These are phyloP conservation scores for Penicillium pancosmium DNA, from an alignment of 495 filamentous ascomycete genomes.

Conservation along the genomic window DNA sequence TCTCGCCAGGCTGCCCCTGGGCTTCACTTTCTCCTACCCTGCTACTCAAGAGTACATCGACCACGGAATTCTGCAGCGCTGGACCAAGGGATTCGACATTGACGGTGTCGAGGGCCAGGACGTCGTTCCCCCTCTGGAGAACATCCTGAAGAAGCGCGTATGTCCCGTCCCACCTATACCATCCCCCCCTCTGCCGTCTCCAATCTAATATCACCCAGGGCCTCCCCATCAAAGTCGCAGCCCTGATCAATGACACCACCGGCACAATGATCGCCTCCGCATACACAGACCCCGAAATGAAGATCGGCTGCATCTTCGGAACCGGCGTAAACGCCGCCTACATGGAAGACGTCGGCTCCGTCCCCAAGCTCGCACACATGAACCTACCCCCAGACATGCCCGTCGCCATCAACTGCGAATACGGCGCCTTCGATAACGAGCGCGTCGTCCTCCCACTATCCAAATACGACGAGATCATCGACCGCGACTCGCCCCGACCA, in stretches of 20 bases:
- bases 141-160: conserved; percentile 76
- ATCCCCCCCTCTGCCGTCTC: background rate
- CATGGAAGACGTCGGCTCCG: conserved; percentile 88
- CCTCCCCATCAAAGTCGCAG: conserved; percentile 89
- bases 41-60: conserved; percentile 96
- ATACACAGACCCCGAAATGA: conserved; percentile 90
- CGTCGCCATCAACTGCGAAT: conserved; percentile 99
- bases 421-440: conserved; percentile 98
- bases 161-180: conserved; percentile 29
- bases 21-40: conserved; percentile 98
- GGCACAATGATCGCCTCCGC: conserved; percentile 98
- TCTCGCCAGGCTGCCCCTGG: conserved; percentile 70
- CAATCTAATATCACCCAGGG: conserved; percentile 52
- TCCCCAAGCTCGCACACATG: conserved; percentile 93
- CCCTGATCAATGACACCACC: conserved; percentile 96
- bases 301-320: conserved; percentile 97
- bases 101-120: conserved; percentile 92
- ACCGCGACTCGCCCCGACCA: conserved; percentile 90
- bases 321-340: conserved; percentile 98
- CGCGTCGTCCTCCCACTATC: conserved; percentile 89
- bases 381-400: conserved; percentile 87
- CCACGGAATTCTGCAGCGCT: conserved; percentile 91
- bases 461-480: conserved; percentile 79
- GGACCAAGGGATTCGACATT: conserved; percentile 99
- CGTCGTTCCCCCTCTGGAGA: conserved; percentile 91